These are phyloP conservation scores for Acanthamoeba culbertsoni DNA, from an alignment of 208 protist genomes.

Conservation along the genomic window DNA sequence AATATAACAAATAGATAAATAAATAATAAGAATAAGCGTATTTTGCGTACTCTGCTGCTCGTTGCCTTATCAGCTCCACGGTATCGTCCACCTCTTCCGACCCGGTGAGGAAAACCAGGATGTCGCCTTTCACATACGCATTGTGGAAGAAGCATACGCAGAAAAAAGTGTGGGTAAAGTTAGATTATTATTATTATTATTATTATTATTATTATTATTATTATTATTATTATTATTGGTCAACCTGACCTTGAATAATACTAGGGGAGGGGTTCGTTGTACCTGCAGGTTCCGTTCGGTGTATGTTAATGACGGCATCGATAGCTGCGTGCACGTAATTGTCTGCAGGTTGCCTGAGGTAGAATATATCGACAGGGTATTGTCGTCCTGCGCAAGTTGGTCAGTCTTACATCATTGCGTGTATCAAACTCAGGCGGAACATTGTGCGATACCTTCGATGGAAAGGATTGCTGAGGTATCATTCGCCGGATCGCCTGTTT, in stretches of 20 bases:
- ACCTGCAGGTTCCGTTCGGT: slow-evolving; percentile 55
- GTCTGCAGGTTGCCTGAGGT: slow-evolving; percentile 53
- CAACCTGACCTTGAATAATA: neutral
- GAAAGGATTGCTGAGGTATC: slow-evolving; percentile 69
- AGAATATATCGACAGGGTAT: slow-evolving; percentile 79
- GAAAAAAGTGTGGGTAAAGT: too few species aligned
- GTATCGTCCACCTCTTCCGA: slow-evolving; percentile 85
- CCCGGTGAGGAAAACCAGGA: slow-evolving; percentile 85
- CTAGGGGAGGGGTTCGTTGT: neutral
- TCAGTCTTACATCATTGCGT: neutral
- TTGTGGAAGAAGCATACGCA: neutral
- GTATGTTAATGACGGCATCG: slow-evolving; percentile 70
- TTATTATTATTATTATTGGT: too few species aligned
- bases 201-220: neutral
- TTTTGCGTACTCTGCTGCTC: neutral
- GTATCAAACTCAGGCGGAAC: neutral
- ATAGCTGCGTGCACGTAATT: slow-evolving; percentile 75
- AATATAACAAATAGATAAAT: neutral
- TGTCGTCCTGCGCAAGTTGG: slow-evolving; percentile 75
- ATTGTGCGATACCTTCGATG: slow-evolving; percentile 68
- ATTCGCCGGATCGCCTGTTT: neutral
- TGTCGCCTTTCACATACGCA: slow-evolving; percentile 76
- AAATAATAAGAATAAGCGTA: too few species aligned
- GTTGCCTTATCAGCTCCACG: neutral
- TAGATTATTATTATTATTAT: too few species aligned